phyloP scores from a whole-genome alignment of 768 basidiomycete species.

The Tylopilus rubrobrunneus region DNA sequence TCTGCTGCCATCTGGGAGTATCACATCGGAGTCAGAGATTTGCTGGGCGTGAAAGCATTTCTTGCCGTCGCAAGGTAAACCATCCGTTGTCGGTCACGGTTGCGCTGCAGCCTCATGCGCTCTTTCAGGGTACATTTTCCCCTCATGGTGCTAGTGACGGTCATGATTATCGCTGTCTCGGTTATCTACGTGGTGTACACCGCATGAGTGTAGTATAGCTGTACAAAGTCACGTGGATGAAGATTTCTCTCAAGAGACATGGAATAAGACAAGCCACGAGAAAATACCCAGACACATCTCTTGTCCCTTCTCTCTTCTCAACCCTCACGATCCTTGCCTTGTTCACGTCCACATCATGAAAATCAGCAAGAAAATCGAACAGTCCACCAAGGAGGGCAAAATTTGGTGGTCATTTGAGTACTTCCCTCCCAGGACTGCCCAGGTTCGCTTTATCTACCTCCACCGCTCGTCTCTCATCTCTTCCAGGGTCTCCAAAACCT shows the following conservation, averaged over 20 bases:
- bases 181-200: conserved; percentile 43
- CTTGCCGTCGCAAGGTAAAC: conserved; percentile 51
- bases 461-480: neutral
- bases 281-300: conserved; percentile 22
- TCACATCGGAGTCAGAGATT: conserved; percentile 50
- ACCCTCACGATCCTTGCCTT: conserved; percentile 21
- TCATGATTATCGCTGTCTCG: conserved; percentile 48
- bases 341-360: conserved; percentile 55
- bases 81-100: conserved; percentile 13
- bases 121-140: conserved; percentile 46
- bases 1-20: conserved; percentile 66
- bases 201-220: neutral
- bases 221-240: conserved; percentile 19
- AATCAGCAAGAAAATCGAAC: conserved; percentile 90
- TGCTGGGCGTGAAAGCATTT: conserved; percentile 58
- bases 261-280: conserved; percentile 10
- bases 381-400: conserved; percentile 79
- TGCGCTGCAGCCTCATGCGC: conserved; percentile 1
- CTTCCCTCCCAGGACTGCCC: conserved; percentile 93
- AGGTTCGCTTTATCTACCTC: conserved; percentile 48
- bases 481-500: conserved; percentile 72
- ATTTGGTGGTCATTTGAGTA: conserved; percentile 99
- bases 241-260: neutral
- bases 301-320: conserved; percentile 3
- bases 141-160: conserved; percentile 47